Evolutionary conservation across 1,284 basidiomycete species (phyloP).

Genomic region (Cutaneotrichosporon sp.): DNA sequence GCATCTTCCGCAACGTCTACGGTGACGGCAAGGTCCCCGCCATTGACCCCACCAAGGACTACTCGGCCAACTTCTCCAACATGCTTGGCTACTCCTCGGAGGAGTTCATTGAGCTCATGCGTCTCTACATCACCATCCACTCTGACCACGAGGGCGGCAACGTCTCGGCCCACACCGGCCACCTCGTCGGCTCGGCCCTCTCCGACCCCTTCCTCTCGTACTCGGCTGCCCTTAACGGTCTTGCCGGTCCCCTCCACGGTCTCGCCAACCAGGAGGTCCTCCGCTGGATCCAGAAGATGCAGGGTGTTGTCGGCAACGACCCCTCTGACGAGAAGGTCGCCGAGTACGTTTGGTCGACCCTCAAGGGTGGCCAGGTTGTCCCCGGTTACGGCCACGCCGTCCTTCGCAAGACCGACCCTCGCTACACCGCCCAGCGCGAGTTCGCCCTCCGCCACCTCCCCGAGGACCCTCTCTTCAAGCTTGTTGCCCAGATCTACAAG

Average conservation of each 20-base stretch:
- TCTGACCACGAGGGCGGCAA: constrained; percentile 98
- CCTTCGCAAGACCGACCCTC: constrained; percentile 94
- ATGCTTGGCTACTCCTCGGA: constrained; percentile 89
- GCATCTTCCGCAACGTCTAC: constrained; percentile 95
- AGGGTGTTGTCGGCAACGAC: constrained; percentile 74
- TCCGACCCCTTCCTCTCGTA: constrained; percentile 98
- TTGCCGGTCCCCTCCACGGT: constrained; percentile 91
- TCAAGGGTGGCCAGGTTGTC: constrained; percentile 87
- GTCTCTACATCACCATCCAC: constrained; percentile 97
- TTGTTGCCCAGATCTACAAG: constrained; percentile 89
- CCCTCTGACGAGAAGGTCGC: constrained; percentile 80
- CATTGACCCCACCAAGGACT: constrained; percentile 84
- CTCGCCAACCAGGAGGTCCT: constrained; percentile 96
- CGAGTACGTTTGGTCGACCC: constrained; percentile 89
- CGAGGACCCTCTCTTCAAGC: constrained; percentile 83
- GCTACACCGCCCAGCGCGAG: constrained; percentile 92
- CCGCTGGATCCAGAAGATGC: constrained; percentile 83
- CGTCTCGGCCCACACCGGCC: constrained; percentile 94
- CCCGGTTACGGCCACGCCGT: constrained; percentile 97
- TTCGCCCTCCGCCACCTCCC: constrained; percentile 89
- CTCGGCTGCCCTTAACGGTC: constrained; percentile 88
- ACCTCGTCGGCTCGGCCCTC: constrained; percentile 95
- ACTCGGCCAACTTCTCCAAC: constrained; percentile 87
- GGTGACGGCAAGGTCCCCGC: constrained; percentile 79
- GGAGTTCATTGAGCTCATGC: constrained; percentile 89